These are phyloP conservation scores for Jaapia argillacea DNA, from an alignment of 768 basidiomycete genomes.

Conservation along the genomic window DNA sequence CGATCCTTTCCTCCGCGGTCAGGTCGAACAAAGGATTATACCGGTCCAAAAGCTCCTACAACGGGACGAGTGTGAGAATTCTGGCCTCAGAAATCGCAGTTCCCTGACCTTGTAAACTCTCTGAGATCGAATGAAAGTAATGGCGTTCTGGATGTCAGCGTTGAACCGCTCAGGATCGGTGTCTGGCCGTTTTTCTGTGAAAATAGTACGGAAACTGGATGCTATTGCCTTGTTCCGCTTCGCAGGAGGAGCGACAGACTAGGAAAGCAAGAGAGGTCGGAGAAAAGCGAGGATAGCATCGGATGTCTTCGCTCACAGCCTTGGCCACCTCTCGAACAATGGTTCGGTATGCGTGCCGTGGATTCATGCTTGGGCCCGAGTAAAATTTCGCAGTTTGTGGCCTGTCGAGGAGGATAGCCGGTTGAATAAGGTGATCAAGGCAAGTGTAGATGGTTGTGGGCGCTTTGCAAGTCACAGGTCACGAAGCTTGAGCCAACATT, in stretches of 20 bases:
- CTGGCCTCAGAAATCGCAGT: not conserved
- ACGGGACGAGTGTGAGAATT: not conserved
- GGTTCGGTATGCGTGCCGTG: constrained; percentile 21
- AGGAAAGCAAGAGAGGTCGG: not conserved
- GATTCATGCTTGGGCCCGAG: no score
- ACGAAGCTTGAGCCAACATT: no score
- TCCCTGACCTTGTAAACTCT: constrained; percentile 62
- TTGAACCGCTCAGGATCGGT: constrained; percentile 18
- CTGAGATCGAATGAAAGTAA: constrained; percentile 64
- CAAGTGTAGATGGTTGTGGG: no score
- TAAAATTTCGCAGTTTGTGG: no score
- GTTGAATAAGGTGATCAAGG: no score
- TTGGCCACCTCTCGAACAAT: constrained; percentile 20
- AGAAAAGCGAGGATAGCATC: constrained; percentile 4
- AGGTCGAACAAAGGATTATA: constrained; percentile 84
- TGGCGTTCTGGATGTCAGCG: constrained; percentile 45
- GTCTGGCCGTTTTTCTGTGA: constrained; percentile 27
- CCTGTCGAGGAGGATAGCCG: no score
- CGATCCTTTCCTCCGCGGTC: constrained; percentile 68
- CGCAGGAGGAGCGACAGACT: constrained; percentile 29
- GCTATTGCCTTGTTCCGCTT: constrained; percentile 32
- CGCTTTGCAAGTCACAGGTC: no score
- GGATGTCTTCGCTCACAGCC: no score
- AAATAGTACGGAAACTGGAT: constrained; percentile 42
- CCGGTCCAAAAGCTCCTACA: constrained; percentile 58